Evolutionary conservation across 495 filamentous ascomycete species (phyloP), one percentile per base, ranked within the genome.

Genomic region (Lepidopterella palustris): DNA sequence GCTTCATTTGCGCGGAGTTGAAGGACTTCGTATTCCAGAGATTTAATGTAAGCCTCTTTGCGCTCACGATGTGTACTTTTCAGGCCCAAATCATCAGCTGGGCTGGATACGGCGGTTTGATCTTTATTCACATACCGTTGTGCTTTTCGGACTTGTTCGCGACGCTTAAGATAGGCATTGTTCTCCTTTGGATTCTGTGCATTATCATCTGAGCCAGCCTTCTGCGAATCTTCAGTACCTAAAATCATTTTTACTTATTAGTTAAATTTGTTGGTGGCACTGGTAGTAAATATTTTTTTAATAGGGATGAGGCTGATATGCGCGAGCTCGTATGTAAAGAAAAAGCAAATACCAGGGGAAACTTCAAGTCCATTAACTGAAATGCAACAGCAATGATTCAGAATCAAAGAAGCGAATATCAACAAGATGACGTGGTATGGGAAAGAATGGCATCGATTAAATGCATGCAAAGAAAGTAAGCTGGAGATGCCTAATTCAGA

Each of bases 1-100:
- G 66, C 61, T 63, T 74, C 71, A 39, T 58, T 70, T 6, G 61
- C 63, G 52, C 71, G 70, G 15, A 69, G 53, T n/a, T 62, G 63
- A 8, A 72, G 60, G 24, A 76, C 67, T 47, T 73, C 70, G n/a
- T 31, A 63, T 56, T 76, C 73, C 10, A 76, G 62, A 1, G 62
- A 60, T 55, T 72, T 76, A 58, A 72, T 70, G 57, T 76, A 76
- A 28, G 64, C 55, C 58, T 73, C 72, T 59, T 76, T 76, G 21
- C 74, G 72, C 50, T 74, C 71, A 26, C 72, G 71, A 55, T 76
- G 72, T n/a, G 71, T 72, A 18, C 71, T 73, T 29, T 42, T 24
- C 25, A 11, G n/a, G 20, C n/a, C 21, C 27, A 26, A 4, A 55
- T 11, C 18, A 10, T 29, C 9, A 48, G 23, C 11, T 45, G 1